Evolutionary conservation across 2,329 filamentous ascomycete genomes (phyloP), one percentile per base, ranked within the genome.

Genomic region (Pseudocercospora crystallina): DNA sequence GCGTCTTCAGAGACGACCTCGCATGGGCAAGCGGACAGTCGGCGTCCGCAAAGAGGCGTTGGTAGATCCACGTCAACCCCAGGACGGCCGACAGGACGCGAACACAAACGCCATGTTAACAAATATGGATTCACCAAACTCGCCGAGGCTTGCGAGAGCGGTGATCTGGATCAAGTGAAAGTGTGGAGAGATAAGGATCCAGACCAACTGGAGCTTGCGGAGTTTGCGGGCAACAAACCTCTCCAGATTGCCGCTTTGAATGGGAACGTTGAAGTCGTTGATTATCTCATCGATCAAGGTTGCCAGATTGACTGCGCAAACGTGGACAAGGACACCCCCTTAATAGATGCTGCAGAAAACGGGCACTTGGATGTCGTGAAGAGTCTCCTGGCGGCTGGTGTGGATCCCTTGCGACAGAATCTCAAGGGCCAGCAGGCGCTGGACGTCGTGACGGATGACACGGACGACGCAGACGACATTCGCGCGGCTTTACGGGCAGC

Each of bases 341-440:
- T 99, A 32, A 86, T 99, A 47, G 94, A 99, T 74, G 94, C 94
- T 5, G 90, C 97, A 26, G 94, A 97, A 61, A 99, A 99, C 64
- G 89, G 89, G 1, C 91, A 99, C 66, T 69, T 96, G 7, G 88
- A 87, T 13, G 92, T 97, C 3, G 88, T 99, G 36, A 89, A 84
- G 63, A 76, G 96, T 8, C 75, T 99, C 31, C 77, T 99, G 2
- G 83, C 87, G 48, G 86, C 91, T 49, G 92, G 91, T 9, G 92
- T 95, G 10, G 95, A 99, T 65, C 94, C 94, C 42, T 85, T 90
- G 43, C 88, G 90, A 60, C 85, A 90, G 40, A 96, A 97, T 66
- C 85, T 89, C n/a, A 87, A 90, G 62, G 94, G 94, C 5, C 87
- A 96, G 65, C 90, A 96, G 64, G 92, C 94, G 0, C 81, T 96